phyloP scores from a whole-genome alignment of 2,329 filamentous ascomycete species.

The Sporothrix globosa region DNA sequence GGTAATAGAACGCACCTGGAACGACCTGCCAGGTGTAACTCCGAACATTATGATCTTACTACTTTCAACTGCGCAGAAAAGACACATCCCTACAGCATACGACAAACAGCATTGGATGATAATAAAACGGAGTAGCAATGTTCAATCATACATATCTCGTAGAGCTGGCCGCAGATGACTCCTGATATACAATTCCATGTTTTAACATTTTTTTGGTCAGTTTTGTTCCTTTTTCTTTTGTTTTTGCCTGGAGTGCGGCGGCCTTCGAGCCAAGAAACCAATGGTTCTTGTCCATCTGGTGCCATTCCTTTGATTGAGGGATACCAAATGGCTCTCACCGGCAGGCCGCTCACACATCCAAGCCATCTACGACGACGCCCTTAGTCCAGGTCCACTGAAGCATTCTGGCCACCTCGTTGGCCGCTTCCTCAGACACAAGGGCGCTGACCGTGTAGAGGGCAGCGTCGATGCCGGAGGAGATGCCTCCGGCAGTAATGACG shows the following conservation, averaged over 20 bases:
- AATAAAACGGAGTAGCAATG: slow-evolving; percentile 3
- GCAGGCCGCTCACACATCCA: slow-evolving; percentile 67
- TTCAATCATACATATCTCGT: slow-evolving; percentile 24
- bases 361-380: slow-evolving; percentile 80
- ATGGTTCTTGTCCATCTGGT: background rate
- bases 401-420: slow-evolving; percentile 71
- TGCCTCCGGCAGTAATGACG: slow-evolving; percentile 78
- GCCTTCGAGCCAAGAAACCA: slow-evolving; percentile 7
- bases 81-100: background rate
- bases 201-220: slow-evolving; percentile 22
- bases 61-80: slow-evolving; percentile 8
- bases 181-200: slow-evolving; percentile 23
- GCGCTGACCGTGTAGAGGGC: slow-evolving; percentile 83
- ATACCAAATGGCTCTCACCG: background rate
- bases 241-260: slow-evolving; percentile 26
- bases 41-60: slow-evolving; percentile 11
- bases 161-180: slow-evolving; percentile 24
- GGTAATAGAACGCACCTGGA: slow-evolving; percentile 12
- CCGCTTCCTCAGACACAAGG: slow-evolving; percentile 75
- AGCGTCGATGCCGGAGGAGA: slow-evolving; percentile 80
- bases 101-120: background rate
- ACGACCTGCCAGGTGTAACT: background rate
- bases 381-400: slow-evolving; percentile 87
- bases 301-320: background rate
- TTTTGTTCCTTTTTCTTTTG: slow-evolving; percentile 3